Evolutionary conservation across 768 basidiomycete species (phyloP), one percentile per base, ranked within the genome.

Genomic region (Boletus pseudopeckii): DNA sequence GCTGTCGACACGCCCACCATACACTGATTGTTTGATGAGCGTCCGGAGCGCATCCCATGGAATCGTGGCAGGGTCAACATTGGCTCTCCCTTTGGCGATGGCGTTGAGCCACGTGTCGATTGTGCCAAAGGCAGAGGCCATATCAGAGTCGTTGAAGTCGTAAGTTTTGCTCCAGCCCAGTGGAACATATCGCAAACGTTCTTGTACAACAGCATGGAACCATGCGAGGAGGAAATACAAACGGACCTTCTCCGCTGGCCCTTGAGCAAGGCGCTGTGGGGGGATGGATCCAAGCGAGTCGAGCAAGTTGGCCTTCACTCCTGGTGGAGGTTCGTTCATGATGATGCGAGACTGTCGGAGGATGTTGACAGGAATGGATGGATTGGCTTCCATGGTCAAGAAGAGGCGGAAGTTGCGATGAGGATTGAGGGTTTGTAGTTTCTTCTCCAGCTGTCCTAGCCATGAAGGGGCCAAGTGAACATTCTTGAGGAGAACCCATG

Each of bases 121-220:
- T 17, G 92, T 95, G 39, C 80, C 80, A 65, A 92, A 89, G 1
- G 95, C 95, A 11, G 96, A 89, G 15, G 89, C 83, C 82, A 97
- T 90, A 67, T 99, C 97, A 5, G 96, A 97, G 68, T 98, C 95
- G 71, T 99, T 99, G 83, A 98, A 98, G 70, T 98, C 97, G 73
- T 98, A 98, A 0, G 80, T 79, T 73, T 97, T 92, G 69, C 89
- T 95, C 94, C 96, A 99, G 0, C 97, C 96, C 15, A 99, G 75
- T 7, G 97, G 97, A 9, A 87, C 90, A 69, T 98, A 99, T 39
- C 96, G 90, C 13, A 98, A 77, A 56, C 97, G 91, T 71, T 98
- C 97, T 73, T 97, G 95, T 1, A 98, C 87, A 18, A 98, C 84
- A 13, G 97, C 95, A 64, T 99, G 97, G 88, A 98, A 97, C 95